These are phyloP conservation scores for Colletotrichum sp. DNA, from an alignment of 2,329 filamentous ascomycete species.

Conservation along the genomic window DNA sequence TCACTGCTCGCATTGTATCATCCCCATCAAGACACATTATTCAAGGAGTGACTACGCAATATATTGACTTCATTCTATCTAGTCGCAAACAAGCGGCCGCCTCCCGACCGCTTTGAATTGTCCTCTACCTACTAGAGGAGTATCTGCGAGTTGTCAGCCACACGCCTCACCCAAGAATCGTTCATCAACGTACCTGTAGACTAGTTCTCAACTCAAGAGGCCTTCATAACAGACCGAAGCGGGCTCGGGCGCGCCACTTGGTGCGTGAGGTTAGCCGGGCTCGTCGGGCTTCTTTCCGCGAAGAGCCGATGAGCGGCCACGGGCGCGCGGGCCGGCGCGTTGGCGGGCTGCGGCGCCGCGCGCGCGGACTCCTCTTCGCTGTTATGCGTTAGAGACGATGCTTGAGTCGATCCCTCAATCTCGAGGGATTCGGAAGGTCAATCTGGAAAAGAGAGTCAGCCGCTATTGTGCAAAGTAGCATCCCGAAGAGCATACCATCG, in stretches of 20 bases:
- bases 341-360: constrained; percentile 33
- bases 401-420: constrained; percentile 83
- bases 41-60: constrained; percentile 13
- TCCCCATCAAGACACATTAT: not conserved
- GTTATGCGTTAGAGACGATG: constrained; percentile 40
- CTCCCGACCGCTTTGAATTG: constrained; percentile 16
- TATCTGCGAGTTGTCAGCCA: not conserved
- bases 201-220: constrained; percentile 51
- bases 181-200: constrained; percentile 16
- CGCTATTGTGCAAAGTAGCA: not conserved
- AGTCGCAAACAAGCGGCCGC: constrained; percentile 16
- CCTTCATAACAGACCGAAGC: constrained; percentile 71
- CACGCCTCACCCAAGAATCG: not conserved
- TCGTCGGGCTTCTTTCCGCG: constrained; percentile 49
- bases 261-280: constrained; percentile 44
- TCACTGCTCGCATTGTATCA: not conserved
- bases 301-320: constrained; percentile 49
- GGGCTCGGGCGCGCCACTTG: constrained; percentile 67
- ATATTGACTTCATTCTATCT: constrained; percentile 20
- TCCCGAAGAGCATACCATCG: constrained; percentile 50
- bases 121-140: constrained; percentile 14
- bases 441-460: constrained; percentile 56
- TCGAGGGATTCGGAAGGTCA: constrained; percentile 90
- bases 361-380: constrained; percentile 29
- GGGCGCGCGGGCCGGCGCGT: constrained; percentile 43